Percentiles rank a stretch among this genome's conserved stretches.
These are phyloP conservation scores for Clavispora santaluciae DNA, from an alignment of 805 yeast genomes.

Conservation along the genomic window DNA sequence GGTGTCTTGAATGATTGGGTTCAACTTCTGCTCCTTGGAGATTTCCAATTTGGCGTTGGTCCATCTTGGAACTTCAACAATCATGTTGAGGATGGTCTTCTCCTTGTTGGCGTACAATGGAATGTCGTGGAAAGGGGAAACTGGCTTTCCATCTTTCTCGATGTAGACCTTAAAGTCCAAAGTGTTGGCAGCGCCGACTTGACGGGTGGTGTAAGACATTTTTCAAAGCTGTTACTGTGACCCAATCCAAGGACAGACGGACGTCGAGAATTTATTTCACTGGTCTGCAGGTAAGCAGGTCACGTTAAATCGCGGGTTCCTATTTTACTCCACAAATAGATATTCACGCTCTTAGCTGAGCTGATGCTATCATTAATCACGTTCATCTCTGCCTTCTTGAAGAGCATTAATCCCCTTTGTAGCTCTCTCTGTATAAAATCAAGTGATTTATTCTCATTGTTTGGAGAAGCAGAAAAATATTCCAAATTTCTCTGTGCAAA, in stretches of 20 bases:
- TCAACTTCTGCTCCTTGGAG: conserved; percentile 49
- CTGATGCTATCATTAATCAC: conserved; percentile 20
- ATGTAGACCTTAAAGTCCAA: conserved; percentile 87
- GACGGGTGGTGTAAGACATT: conserved; percentile 84
- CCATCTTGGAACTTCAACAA: conserved; percentile 57
- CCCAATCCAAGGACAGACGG: not conserved
- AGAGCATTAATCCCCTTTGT: conserved; percentile 47
- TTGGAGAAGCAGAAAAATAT: not conserved
- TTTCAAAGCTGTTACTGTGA: not conserved
- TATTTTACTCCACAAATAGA: conserved; percentile 13
- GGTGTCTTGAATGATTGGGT: conserved; percentile 78
- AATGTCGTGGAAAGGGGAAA: conserved; percentile 85
- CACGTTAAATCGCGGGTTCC: conserved; percentile 13
- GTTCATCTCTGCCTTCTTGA: conserved; percentile 57
- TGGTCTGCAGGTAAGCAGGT: conserved; percentile 11
- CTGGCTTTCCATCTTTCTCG: conserved; percentile 89
- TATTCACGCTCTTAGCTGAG: conserved; percentile 3
- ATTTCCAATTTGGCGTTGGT: conserved; percentile 81
- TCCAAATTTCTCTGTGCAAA: not conserved
- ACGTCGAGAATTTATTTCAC: conserved; percentile 7
- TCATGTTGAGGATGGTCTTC: conserved; percentile 31
- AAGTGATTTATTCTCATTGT: not conserved
- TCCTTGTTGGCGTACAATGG: conserved; percentile 88
- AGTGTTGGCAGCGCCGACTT: conserved; percentile 93
- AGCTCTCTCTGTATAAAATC: conserved; percentile 32